Evolutionary conservation across 1,284 basidiomycete genomes (phyloP).

Genomic region (Pseudozyma sp.): DNA sequence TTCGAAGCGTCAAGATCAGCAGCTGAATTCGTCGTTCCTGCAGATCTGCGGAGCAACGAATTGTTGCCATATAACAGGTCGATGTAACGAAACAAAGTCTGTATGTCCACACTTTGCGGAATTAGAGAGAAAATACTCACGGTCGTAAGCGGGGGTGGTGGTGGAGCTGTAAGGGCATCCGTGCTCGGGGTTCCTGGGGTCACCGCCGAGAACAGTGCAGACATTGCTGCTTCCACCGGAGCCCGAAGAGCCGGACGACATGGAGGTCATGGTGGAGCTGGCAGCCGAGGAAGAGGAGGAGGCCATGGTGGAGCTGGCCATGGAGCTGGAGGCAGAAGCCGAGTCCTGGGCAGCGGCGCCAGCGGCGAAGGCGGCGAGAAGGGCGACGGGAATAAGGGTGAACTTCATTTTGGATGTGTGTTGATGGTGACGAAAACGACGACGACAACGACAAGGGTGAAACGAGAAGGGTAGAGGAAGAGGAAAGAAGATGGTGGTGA

Average conservation of each 20-base stretch:
- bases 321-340: too few species aligned
- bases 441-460: slow-evolving; percentile 6
- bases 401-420: slow-evolving; percentile 55
- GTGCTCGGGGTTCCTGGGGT: slow-evolving; percentile 26
- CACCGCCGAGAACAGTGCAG: slow-evolving; percentile 54
- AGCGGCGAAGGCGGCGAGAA: slow-evolving; percentile 53
- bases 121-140: slow-evolving; percentile 28
- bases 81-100: too few species aligned
- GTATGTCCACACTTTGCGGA: too few species aligned
- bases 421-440: slow-evolving; percentile 1
- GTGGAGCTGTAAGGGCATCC: slow-evolving; percentile 59
- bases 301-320: slow-evolving; percentile 19
- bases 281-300: slow-evolving; percentile 18
- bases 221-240: slow-evolving; percentile 18
- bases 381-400: slow-evolving; percentile 50
- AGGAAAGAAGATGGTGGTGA: slow-evolving; percentile 9
- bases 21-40: not conserved
- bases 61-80: too few species aligned
- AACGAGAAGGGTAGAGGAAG: not conserved
- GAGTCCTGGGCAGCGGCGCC: slow-evolving; percentile 49
- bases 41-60: not conserved
- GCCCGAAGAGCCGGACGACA: slow-evolving; percentile 26
- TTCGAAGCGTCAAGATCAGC: not conserved
- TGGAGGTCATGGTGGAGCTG: slow-evolving; percentile 33
- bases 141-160: slow-evolving; percentile 56